Conservation (phyloP, 2,329 filamentous ascomycete genomes). For the Monosporascus sp. region DNA sequence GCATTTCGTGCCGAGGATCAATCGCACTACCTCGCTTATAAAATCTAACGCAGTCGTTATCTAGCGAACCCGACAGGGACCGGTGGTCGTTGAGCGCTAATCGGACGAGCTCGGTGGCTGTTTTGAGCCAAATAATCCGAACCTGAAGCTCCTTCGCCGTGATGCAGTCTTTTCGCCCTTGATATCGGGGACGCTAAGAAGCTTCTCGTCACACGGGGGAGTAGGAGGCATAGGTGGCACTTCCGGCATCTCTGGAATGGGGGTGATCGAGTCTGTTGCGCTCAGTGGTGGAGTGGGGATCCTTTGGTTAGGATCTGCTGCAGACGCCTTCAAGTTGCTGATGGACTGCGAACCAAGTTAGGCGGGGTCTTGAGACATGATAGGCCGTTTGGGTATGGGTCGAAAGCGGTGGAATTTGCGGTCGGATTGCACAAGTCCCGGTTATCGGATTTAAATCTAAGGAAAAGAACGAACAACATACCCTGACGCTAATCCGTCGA, state of each 20-base stretch:
- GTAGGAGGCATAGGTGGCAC: constrained; percentile 13
- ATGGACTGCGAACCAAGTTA: constrained; percentile 24
- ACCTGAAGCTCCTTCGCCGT: constrained; percentile 24
- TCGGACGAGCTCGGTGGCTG: constrained; percentile 1
- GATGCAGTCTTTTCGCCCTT: constrained; percentile 17
- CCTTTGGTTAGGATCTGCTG: constrained; percentile 13
- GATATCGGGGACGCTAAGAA: constrained; percentile 14
- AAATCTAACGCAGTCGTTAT: constrained; percentile 1
- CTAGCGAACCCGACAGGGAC: not conserved
- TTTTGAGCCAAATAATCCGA: constrained; percentile 22
- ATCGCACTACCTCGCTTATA: not conserved
- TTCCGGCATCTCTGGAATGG: constrained; percentile 19
- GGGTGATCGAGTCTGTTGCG: constrained; percentile 21
- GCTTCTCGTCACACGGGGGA: constrained; percentile 21
- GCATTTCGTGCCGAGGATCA: not conserved
- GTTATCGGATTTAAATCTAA: not conserved
- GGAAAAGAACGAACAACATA: constrained; percentile 5
- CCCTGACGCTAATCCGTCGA: constrained; percentile 22
- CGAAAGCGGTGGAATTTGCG: not conserved
- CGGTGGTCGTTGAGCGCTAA: constrained; percentile 1
- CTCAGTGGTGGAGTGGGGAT: constrained; percentile 25
- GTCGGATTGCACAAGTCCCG: not conserved
- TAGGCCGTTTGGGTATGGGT: not conserved
- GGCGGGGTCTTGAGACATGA: not conserved
- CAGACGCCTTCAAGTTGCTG: constrained; percentile 24